These are phyloP conservation scores for Salix caprea DNA, from an alignment of 345 rosid species.

Conservation along the genomic window DNA sequence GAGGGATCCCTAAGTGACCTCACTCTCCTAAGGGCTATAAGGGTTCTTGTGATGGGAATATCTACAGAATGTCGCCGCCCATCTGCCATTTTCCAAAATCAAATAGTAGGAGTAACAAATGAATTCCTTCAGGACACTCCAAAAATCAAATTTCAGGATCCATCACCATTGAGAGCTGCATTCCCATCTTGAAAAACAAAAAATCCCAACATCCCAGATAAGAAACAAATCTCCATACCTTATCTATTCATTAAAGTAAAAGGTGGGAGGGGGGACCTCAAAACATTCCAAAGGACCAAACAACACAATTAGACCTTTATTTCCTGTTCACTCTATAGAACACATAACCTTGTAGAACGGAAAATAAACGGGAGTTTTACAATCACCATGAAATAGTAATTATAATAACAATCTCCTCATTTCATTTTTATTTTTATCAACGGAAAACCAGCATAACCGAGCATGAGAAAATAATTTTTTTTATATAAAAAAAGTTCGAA, in stretches of 20 bases:
- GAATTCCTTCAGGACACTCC: background rate
- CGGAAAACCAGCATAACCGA: background rate
- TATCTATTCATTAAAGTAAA: background rate
- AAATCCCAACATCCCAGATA: background rate
- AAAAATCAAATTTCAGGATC: slow-evolving; percentile 16
- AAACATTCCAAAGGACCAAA: background rate
- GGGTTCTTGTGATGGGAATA: slow-evolving; percentile 81
- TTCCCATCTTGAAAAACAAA: slow-evolving; percentile 29
- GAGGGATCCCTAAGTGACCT: slow-evolving; percentile 92
- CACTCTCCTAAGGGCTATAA: slow-evolving; percentile 86
- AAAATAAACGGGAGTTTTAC: background rate
- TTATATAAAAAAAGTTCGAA: background rate
- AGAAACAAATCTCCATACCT: background rate
- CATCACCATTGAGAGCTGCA: slow-evolving; percentile 4
- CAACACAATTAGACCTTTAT: background rate
- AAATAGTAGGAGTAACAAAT: background rate
- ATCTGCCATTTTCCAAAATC: slow-evolving; percentile 41
- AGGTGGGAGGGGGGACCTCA: background rate
- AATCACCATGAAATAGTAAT: background rate
- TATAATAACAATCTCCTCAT: background rate
- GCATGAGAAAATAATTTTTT: background rate
- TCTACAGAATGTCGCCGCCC: slow-evolving; percentile 87
- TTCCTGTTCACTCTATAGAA: background rate
- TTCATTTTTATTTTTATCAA: background rate
- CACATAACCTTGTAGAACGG: background rate